phyloP scores from a whole-genome alignment of 139 green algal genomes.

The Micractinium sp. region DNA sequence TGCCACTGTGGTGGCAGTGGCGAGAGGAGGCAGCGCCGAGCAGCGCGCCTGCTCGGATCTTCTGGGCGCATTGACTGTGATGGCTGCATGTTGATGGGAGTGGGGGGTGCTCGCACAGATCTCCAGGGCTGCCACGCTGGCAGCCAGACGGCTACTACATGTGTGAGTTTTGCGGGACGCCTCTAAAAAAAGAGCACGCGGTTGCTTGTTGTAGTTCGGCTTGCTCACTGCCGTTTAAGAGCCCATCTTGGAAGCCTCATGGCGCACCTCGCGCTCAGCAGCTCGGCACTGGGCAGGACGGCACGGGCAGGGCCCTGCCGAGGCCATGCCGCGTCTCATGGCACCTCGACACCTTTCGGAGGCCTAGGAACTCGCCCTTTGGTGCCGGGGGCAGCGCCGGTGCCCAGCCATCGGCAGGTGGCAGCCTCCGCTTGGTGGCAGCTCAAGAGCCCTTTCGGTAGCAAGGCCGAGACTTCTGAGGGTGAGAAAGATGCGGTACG shows the following conservation, averaged over 20 bases:
- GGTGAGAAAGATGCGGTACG: neutral
- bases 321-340: neutral
- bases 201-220: too few species aligned
- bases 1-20: neutral
- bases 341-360: neutral
- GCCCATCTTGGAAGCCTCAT: neutral
- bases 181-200: too few species aligned
- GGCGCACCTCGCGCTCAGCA: constrained; percentile 5
- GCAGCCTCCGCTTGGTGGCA: neutral
- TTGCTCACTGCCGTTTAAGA: too few species aligned
- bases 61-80: neutral
- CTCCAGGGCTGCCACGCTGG: too few species aligned
- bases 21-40: too few species aligned
- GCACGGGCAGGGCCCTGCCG: neutral
- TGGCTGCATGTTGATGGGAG: too few species aligned
- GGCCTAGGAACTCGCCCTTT: neutral
- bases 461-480: neutral
- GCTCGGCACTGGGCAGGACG: neutral
- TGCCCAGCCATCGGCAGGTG: neutral
- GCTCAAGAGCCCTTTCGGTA: neutral
- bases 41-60: neutral
- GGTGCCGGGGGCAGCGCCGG: neutral
- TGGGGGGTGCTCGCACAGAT: too few species aligned
- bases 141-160: too few species aligned
- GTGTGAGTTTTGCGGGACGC: too few species aligned